Percentiles rank a stretch among this genome's conserved stretches.
Evolutionary conservation across 768 basidiomycete species (phyloP).

Genomic region (Boletus speciosus): DNA sequence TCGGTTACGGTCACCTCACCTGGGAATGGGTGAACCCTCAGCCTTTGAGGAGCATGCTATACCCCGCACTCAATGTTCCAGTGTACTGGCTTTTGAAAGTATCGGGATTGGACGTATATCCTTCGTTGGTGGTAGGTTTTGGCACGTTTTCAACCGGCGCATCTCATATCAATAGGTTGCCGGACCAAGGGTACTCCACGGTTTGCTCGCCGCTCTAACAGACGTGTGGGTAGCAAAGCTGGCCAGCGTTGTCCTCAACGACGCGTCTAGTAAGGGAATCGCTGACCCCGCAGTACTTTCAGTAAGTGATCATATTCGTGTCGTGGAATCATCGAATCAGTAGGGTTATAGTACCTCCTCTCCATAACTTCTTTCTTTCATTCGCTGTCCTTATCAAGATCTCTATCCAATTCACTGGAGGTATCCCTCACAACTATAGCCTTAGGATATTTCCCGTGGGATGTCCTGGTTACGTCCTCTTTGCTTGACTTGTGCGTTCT

Average conservation of each 20-base stretch:
- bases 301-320: slow-evolving; percentile 45
- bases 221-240: slow-evolving; percentile 73
- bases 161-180: slow-evolving; percentile 47
- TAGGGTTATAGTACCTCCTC: slow-evolving; percentile 57
- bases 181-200: slow-evolving; percentile 75
- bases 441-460: slow-evolving; percentile 76
- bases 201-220: slow-evolving; percentile 70
- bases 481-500: slow-evolving; percentile 19
- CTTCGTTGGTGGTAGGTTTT: slow-evolving; percentile 58
- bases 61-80: slow-evolving; percentile 78
- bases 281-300: slow-evolving; percentile 42
- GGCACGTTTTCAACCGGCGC: not conserved
- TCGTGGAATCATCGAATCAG: not conserved
- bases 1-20: slow-evolving; percentile 87
- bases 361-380: slow-evolving; percentile 88
- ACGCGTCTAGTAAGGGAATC: slow-evolving; percentile 36
- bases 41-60: slow-evolving; percentile 78
- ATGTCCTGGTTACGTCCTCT: slow-evolving; percentile 33
- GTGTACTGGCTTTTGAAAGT: slow-evolving; percentile 68
- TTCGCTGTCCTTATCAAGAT: slow-evolving; percentile 76
- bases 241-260: slow-evolving; percentile 54
- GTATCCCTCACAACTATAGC: slow-evolving; percentile 81
- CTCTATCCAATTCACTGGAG: slow-evolving; percentile 91
- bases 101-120: slow-evolving; percentile 48
- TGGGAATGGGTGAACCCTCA: slow-evolving; percentile 87